Base-by-base conservation (phyloP, 345 rosid genomes). In the Salix dunnii region DNA sequence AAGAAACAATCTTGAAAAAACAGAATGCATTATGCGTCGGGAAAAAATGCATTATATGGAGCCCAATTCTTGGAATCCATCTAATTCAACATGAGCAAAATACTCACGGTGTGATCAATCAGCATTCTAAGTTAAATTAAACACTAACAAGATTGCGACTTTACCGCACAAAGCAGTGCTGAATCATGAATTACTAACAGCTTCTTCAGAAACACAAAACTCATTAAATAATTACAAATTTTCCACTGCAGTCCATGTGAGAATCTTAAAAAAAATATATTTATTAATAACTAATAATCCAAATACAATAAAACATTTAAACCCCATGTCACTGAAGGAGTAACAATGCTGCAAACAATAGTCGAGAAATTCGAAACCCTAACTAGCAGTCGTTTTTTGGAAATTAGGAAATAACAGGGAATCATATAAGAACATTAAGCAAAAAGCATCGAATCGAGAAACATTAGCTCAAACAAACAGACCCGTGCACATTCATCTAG, bases 311-410 rank as follows among this genome's bases (percentile, higher is more conserved):
- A 60, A 72, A 28, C 63, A 35, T 36, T 17, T 25, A 18, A 43
- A 63, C 60, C 21, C 38, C 21, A 11, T 20, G 67, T 20, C 14
- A 64, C 58, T 21, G 31, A 25, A 25, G 28, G 2, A 58, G 4
- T 58, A 58, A 11, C 63, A 58, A 3, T n/a, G 63, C 63, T 58
- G 63, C 63, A n/a, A 23, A 25, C 63, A 58, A 23, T n/a, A 25
- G 63, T 3, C 28, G 23, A 21, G 27, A 40, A 76, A 76, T 53
- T 58, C 40, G 48, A 75, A 76, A 76, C 73, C 78, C 63, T 58
- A n/a, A 2, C 78, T 55, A 76, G 46, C 28, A 27, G n/a, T 16
- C 53, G 2, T 42, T 18, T 13, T 68, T 27, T 2, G 27, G 67
- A 58, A 36, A 18, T 55, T 4, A 4, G 10, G 5, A n/a, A 58